Conservation (phyloP, 768 basidiomycete genomes). For the Psilocybe sp. region DNA sequence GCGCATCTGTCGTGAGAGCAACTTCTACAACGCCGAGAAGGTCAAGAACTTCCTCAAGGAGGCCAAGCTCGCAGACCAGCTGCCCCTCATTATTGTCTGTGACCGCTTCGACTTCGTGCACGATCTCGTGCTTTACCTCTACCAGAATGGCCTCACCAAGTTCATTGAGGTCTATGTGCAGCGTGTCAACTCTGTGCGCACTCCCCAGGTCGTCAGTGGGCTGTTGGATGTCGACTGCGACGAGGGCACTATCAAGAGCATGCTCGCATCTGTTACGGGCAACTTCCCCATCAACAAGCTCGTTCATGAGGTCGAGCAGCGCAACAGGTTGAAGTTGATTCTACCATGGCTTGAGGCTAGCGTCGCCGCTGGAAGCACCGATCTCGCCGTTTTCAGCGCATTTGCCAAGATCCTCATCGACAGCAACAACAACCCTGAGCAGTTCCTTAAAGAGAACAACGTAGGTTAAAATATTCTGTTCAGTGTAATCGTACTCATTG, state of each 20-base stretch:
- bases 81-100: slow-evolving; percentile 99
- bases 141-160: slow-evolving; percentile 93
- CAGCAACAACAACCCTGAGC: slow-evolving; percentile 96
- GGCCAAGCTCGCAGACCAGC: slow-evolving; percentile 92
- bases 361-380: slow-evolving; percentile 91
- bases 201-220: slow-evolving; percentile 96
- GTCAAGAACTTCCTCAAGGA: slow-evolving; percentile 99
- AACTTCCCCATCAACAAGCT: slow-evolving; percentile 98
- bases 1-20: slow-evolving; percentile 96
- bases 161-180: slow-evolving; percentile 99
- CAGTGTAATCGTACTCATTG: slow-evolving; percentile 3
- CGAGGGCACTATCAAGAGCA: slow-evolving; percentile 89
- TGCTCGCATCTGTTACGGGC: slow-evolving; percentile 93
- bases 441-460: slow-evolving; percentile 98
- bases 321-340: slow-evolving; percentile 95
- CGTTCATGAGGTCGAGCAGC: slow-evolving; percentile 93
- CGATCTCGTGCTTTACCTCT: slow-evolving; percentile 96
- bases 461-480: slow-evolving; percentile 40
- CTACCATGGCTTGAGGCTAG: slow-evolving; percentile 95
- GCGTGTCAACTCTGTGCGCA: slow-evolving; percentile 93
- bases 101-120: slow-evolving; percentile 99
- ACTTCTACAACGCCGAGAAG: slow-evolving; percentile 97
- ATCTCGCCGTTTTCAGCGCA: slow-evolving; percentile 92
- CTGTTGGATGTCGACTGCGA: slow-evolving; percentile 98
- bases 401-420: slow-evolving; percentile 99